phyloP scores from a whole-genome alignment of 495 filamentous ascomycete species.

The Penicillium tannophilum region DNA sequence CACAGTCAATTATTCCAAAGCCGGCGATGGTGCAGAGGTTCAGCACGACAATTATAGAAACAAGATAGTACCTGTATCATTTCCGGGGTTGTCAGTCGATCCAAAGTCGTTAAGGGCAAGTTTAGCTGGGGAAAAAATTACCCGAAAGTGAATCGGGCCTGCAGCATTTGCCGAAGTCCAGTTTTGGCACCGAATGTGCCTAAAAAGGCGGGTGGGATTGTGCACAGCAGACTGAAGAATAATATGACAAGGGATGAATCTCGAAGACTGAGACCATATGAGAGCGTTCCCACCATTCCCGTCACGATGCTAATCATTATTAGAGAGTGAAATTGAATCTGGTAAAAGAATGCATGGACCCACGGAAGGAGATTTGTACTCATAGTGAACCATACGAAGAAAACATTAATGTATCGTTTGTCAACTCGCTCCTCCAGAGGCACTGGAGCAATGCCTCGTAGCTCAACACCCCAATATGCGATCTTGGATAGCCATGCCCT shows the following conservation, averaged over 20 bases:
- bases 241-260: neutral
- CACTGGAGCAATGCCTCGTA: constrained; percentile 1
- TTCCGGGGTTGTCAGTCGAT: neutral
- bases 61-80: neutral
- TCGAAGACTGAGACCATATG: constrained; percentile 3
- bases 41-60: neutral
- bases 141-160: constrained; percentile 1
- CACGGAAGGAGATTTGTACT: constrained; percentile 3
- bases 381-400: constrained; percentile 2
- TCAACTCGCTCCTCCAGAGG: neutral
- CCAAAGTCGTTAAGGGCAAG: neutral
- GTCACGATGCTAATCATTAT: neutral
- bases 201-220: neutral
- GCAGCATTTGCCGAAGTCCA: neutral
- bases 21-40: constrained; percentile 1
- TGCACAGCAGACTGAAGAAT: constrained; percentile 1
- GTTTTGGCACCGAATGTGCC: constrained; percentile 2
- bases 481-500: neutral
- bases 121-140: neutral
- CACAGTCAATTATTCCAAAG: neutral
- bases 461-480: neutral
- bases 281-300: constrained; percentile 1
- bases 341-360: neutral
- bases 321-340: neutral
- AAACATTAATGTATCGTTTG: constrained; percentile 1